Evolutionary conservation across 345 rosid genomes (phyloP).

Genomic region (Salix udensis): DNA sequence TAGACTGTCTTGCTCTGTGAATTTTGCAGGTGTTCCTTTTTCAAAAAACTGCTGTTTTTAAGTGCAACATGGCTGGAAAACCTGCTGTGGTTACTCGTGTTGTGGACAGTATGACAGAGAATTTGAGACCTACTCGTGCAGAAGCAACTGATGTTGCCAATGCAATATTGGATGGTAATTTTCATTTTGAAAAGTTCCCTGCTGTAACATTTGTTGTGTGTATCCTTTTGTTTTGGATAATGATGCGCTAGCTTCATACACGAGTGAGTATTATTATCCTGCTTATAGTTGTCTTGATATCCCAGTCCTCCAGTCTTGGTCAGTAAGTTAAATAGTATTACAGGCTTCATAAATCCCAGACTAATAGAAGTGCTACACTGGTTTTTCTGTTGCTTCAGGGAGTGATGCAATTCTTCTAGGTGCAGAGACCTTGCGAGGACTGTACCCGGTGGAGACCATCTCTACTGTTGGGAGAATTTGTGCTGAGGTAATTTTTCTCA

Average conservation of each 20-base stretch:
- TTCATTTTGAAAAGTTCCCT: background rate
- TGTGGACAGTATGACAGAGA: conserved; percentile 96
- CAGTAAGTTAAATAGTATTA: background rate
- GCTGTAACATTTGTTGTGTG: background rate
- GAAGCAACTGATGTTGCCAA: conserved; percentile 99
- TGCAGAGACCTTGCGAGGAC: conserved; percentile 93
- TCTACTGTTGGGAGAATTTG: conserved; percentile 81
- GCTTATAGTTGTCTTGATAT: background rate
- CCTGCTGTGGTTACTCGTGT: conserved; percentile 89
- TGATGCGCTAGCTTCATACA: background rate
- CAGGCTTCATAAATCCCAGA: background rate
- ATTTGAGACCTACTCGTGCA: conserved; percentile 97
- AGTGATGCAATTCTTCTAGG: conserved; percentile 93
- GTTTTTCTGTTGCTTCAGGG: conserved; percentile 40
- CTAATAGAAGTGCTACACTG: background rate
- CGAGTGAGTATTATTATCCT: background rate
- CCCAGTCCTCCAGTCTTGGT: background rate
- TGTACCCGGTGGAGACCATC: conserved; percentile 86
- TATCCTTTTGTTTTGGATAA: background rate
- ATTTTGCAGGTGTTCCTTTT: conserved; percentile 74
- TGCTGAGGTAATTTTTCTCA: conserved; percentile 56
- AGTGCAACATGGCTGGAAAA: conserved; percentile 97
- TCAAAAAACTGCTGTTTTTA: conserved; percentile 82
- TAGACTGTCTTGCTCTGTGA: background rate
- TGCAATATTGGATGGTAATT: conserved; percentile 90